These are phyloP conservation scores for Hypoxylon subgilvum DNA, from an alignment of 495 filamentous ascomycete species.

Conservation along the genomic window DNA sequence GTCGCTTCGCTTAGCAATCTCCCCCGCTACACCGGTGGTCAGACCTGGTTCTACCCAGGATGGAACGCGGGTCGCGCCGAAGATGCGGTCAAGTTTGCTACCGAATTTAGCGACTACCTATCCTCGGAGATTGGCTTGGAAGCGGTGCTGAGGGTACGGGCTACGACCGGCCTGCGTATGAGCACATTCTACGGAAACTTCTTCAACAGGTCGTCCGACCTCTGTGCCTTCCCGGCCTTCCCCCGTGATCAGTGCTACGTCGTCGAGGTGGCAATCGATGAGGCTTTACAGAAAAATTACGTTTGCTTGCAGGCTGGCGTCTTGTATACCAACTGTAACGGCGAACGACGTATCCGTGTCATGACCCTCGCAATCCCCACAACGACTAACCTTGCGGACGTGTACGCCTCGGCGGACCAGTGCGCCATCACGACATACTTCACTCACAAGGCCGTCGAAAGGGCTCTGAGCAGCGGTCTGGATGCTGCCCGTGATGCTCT, in stretches of 20 bases:
- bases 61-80: conserved; percentile 94
- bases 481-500: conserved; percentile 90
- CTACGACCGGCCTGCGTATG: conserved; percentile 94
- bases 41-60: conserved; percentile 97
- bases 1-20: conserved; percentile 94
- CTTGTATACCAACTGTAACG: conserved; percentile 96
- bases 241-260: conserved; percentile 96
- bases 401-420: conserved; percentile 95
- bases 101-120: conserved; percentile 94
- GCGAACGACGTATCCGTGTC: conserved; percentile 91
- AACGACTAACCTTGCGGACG: conserved; percentile 83
- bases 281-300: conserved; percentile 88
- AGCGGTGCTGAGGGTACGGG: conserved; percentile 92
- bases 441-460: conserved; percentile 96
- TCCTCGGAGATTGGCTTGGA: conserved; percentile 95
- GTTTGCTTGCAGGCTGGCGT: conserved; percentile 97
- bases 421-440: conserved; percentile 91
- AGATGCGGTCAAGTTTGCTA: conserved; percentile 96
- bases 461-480: conserved; percentile 80
- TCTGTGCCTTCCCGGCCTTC: conserved; percentile 97
- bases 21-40: conserved; percentile 93
- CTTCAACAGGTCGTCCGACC: conserved; percentile 95
- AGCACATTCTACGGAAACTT: conserved; percentile 99
- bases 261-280: conserved; percentile 98
- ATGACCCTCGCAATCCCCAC: conserved; percentile 93